A percentile compares a stretch with the other conserved stretches of the same genome.
Conservation (phyloP, 164 flowering plant genomes). For the Stephania japonica region DNA sequence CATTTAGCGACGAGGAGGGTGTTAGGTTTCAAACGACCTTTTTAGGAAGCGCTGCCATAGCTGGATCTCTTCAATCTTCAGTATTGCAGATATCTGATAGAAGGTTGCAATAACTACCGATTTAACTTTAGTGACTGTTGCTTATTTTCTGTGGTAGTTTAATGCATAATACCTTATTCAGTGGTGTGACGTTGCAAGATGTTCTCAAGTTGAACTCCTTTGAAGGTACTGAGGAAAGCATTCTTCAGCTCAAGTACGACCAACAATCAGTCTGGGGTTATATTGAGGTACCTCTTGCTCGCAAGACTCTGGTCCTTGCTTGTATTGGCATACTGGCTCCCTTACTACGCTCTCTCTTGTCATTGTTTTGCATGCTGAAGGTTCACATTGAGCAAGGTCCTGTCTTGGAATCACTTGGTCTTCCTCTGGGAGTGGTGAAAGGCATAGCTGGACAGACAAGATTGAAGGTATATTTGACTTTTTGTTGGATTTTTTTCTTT, state of each 20-base stretch:
- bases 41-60: slow-evolving; percentile 88
- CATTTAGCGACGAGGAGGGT: slow-evolving; percentile 98
- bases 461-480: slow-evolving; percentile 49
- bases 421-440: slow-evolving; percentile 85
- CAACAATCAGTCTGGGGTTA: slow-evolving; percentile 79
- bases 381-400: slow-evolving; percentile 99
- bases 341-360: not conserved
- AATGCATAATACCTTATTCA: slow-evolving; percentile 33
- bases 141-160: slow-evolving; percentile 12
- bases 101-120: slow-evolving; percentile 43
- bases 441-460: slow-evolving; percentile 98
- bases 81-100: slow-evolving; percentile 66
- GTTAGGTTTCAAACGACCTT: slow-evolving; percentile 93
- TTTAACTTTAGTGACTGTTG: not conserved
- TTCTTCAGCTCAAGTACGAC: slow-evolving; percentile 68
- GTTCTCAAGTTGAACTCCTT: slow-evolving; percentile 55
- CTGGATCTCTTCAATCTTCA: slow-evolving; percentile 74
- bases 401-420: slow-evolving; percentile 79
- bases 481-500: slow-evolving; percentile 1
- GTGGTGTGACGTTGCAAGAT: slow-evolving; percentile 71
- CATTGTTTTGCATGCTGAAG: slow-evolving; percentile 31
- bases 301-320: not conserved
- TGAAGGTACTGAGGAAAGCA: slow-evolving; percentile 50
- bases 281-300: slow-evolving; percentile 59
- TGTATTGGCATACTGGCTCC: not conserved